These are phyloP conservation scores for Starmerella vaccinii DNA, from an alignment of 805 yeast genomes.

Conservation along the genomic window DNA sequence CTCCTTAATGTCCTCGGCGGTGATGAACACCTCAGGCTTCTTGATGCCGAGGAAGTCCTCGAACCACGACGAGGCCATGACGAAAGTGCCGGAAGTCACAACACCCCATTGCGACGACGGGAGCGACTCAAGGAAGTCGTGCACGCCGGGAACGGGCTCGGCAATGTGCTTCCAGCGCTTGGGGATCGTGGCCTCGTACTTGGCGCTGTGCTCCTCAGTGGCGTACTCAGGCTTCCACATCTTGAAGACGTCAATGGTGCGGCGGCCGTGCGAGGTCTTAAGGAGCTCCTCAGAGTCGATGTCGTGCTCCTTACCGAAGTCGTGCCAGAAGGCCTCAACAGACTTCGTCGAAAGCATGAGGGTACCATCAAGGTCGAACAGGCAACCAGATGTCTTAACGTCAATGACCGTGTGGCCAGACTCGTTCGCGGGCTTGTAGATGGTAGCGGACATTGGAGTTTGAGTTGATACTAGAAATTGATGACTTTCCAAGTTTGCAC, in stretches of 20 bases:
- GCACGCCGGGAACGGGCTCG: constrained; percentile 66
- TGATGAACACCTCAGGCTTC: constrained; percentile 65
- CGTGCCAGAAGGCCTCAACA: constrained; percentile 74
- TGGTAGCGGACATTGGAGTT: constrained; percentile 17
- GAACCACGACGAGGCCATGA: constrained; percentile 73
- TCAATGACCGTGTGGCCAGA: constrained; percentile 18
- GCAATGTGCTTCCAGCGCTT: constrained; percentile 64
- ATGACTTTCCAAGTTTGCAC: not conserved
- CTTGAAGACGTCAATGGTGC: constrained; percentile 69
- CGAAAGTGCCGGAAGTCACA: constrained; percentile 74
- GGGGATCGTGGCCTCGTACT: constrained; percentile 60
- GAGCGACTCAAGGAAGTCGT: constrained; percentile 37
- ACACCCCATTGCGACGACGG: constrained; percentile 61
- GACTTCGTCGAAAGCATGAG: constrained; percentile 74
- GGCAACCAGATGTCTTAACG: constrained; percentile 38
- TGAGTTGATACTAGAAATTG: not conserved
- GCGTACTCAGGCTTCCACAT: constrained; percentile 70
- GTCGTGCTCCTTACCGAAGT: constrained; percentile 56
- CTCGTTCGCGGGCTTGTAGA: constrained; percentile 13
- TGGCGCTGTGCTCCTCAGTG: constrained; percentile 50
- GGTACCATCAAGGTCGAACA: constrained; percentile 84
- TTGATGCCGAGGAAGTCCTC: constrained; percentile 46
- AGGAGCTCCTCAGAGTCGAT: constrained; percentile 62
- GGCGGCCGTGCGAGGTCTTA: constrained; percentile 69
- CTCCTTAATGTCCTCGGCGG: constrained; percentile 65